Base-by-base conservation (phyloP, 495 filamentous ascomycete genomes). In the Cudoniella acicularis region DNA sequence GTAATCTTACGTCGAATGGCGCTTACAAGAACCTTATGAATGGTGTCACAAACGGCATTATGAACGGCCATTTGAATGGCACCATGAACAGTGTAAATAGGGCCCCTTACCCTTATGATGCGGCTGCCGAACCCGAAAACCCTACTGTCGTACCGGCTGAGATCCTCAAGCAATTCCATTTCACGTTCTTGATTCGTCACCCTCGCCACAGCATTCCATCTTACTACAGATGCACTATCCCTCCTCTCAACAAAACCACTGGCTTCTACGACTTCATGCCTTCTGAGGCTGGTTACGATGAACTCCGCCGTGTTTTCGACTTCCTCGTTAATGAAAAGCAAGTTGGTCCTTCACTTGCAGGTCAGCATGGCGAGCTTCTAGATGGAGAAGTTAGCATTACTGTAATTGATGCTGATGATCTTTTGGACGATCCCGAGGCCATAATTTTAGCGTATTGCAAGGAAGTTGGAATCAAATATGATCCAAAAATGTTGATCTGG, bases 171-270 rank as follows among this genome's bases (percentile, higher is more conserved):
- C 69, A 79, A 52, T 97, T 96, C 77, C 91, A 96, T 66, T 96
- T 92, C 77, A 89, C 91, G n/a, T 97, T 98, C 77, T 80, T 98
- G 40, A 97, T 98, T 77, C 92, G 94, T 51, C 91, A 97, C 73
- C 94, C 94, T 25, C 83, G 87, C 52, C 80, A 77, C 69, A 89
- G 89, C 61, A 90, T 98, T 63, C 94, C 94, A 2, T 91, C 86
- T 49, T 98, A 92, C 78, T 96, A 87, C 77, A 90, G 93, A 53
- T 98, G 94, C 82, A 95, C 90, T n/a, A 81, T 95, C 58, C 93
- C 94, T 1, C 94, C 94, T 0, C 79, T 97, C 10, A 82, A 86
- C 66, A 69, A 81, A 41, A 71, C 87, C 25, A 98, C 94, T 0
- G 91, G 92, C 2, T 98, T 96, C 78, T 75, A 87, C 72, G 66